Evolutionary conservation across 805 yeast genomes (phyloP), one percentile per base, ranked within the genome.

Genomic region (Kurtzmaniella cleridarum): DNA sequence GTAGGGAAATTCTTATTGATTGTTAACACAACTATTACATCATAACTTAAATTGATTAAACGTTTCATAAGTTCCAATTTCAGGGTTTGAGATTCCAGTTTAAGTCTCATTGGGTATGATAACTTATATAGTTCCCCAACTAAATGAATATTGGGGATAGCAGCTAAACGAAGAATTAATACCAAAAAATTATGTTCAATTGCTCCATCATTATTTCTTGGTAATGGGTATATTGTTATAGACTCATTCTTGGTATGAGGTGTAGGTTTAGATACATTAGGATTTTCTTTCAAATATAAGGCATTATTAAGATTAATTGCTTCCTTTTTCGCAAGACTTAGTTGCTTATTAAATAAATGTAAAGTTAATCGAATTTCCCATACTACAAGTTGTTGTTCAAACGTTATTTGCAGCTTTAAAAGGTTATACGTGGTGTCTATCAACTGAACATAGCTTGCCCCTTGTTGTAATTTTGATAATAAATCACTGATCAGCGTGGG

Each of bases 101-200:
- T 53, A 30, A 66, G 46, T 27, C 72, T 40, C 15, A 58, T 38
- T 41, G 64, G 71, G 36, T 70, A 62, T 31, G 71, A 55, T 24
- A 73, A 55, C 40, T 63, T 65, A 53, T 71, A 75, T 30, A 66
- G 50, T 34, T 67, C 75, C 40, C 71, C 72, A 16, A 74, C 59
- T 16, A 72, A 47, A 20, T 55, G 48, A 41, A 72, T 38, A 40
- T 64, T 71, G 5, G 76, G 69, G 1, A 67, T 60, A 24, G 70
- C 60, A 41, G 65, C 72, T 37, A 75, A 54, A 38, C 75, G 53
- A 26, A 69, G 55, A 18, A 75, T 40, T 16, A 71, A 43, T 3
- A 60, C 42, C 18, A 67, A 42, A 27, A 67, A 46, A 38, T 46
- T 48, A 44, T 57, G 53, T 9, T 50, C 44, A n/a, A 66, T 55